Evolutionary conservation across 2,329 filamentous ascomycete species (phyloP), one percentile per base, ranked within the genome.

Genomic region (Alternaria burnsii): DNA sequence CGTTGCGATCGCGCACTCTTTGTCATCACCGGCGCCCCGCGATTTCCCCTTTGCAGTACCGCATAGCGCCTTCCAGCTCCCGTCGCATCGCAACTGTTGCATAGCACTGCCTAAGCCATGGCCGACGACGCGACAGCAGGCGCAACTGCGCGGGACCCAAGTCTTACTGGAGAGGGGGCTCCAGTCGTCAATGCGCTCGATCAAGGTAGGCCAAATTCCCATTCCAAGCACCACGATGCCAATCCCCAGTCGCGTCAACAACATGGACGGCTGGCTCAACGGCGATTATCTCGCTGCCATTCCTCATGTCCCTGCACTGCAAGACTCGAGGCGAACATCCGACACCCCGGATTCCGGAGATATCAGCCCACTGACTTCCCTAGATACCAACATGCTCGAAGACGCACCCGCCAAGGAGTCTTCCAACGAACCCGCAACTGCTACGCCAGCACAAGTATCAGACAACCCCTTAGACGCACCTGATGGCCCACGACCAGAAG

Each of bases 391-490:
- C 63, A 91, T 91, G 72, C 63, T 69, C 50, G 71, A 77, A 36
- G 76, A 75, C 43, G 24, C 70, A 10, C 63, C 66, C 24, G 61
- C 66, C 52, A 78, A 78, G 78, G 86, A 88, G 42, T 71, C 73
- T 26, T 76, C 77, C 42, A 70, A 73, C 75, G 88, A 89, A 67
- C 87, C 83, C 70, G 83, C 85, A 40, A 86, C 87, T 32, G 83
- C 85, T 52, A 87, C 85, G 20, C 84, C 87, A 62, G 83, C 82
- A 64, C 82, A 73, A 47, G 76, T 78, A 55, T 86, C 85, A 36
- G 88, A 90, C 73, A 90, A 89, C 73, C 86, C 88, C n/a, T 82
- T 90, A 69, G 88, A 93, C 82, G 88, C 88, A 58, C 88, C 89
- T 41, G 84, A 87, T 61, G 89, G 85, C 50, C 88, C 88, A 36